Evolutionary conservation across 768 basidiomycete species (phyloP).

Genomic region (Sporobolomyces roseus): DNA sequence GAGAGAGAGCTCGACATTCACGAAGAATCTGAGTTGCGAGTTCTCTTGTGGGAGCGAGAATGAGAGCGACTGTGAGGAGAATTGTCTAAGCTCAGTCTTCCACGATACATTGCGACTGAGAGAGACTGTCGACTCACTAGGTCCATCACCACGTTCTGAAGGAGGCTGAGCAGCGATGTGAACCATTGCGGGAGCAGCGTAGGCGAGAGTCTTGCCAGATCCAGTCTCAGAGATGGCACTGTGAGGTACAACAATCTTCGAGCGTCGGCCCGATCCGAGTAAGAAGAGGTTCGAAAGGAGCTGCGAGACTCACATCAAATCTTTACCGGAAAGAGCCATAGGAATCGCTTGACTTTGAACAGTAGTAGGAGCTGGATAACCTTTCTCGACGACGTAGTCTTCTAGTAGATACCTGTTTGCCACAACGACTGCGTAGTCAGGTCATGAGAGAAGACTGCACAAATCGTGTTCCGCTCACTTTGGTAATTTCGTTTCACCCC

Average conservation of each 20-base stretch:
- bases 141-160: slow-evolving; percentile 62
- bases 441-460: slow-evolving; percentile 1
- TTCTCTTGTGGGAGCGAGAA: slow-evolving; percentile 90
- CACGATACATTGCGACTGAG: too few species aligned
- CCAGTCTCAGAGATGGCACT: slow-evolving; percentile 94
- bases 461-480: too few species aligned
- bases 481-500: slow-evolving; percentile 56
- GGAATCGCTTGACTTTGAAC: slow-evolving; percentile 97
- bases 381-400: slow-evolving; percentile 75
- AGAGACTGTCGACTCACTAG: too few species aligned
- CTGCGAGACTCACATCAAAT: slow-evolving; percentile 71
- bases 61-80: slow-evolving; percentile 61
- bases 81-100: too few species aligned
- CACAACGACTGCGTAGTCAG: too few species aligned
- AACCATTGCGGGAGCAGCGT: slow-evolving; percentile 76
- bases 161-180: slow-evolving; percentile 68
- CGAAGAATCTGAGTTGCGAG: slow-evolving; percentile 66
- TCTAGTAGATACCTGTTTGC: slow-evolving; percentile 48
- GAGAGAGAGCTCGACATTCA: slow-evolving; percentile 75
- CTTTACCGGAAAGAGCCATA: slow-evolving; percentile 82
- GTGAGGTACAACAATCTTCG: too few species aligned
- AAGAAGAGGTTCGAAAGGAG: neutral
- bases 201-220: slow-evolving; percentile 94
- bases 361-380: slow-evolving; percentile 80
- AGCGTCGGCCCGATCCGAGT: too few species aligned